Evolutionary conservation across 345 rosid genomes (phyloP).

Genomic region (Acer yangbiense): DNA sequence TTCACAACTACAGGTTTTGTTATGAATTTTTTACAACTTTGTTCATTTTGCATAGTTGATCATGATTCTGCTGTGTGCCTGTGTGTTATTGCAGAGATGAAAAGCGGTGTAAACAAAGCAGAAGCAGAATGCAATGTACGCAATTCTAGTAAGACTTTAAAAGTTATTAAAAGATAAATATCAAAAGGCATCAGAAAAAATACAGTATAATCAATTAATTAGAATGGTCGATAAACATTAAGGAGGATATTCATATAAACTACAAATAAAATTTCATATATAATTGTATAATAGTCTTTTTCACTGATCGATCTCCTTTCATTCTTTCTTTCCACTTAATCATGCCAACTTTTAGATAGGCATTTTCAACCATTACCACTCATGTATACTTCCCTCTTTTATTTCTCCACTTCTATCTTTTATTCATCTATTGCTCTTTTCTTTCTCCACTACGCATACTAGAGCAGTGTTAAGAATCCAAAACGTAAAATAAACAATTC

Average conservation of each 20-base stretch:
- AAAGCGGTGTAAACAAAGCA: neutral
- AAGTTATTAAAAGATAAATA: neutral
- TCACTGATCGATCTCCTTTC: neutral
- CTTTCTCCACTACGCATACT: neutral
- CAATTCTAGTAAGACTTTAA: neutral
- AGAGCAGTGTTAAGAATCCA: neutral
- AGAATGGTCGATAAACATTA: neutral
- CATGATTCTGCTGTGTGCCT: neutral
- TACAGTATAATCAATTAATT: neutral
- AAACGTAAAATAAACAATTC: no score
- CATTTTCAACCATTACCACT: neutral
- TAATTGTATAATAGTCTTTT: neutral
- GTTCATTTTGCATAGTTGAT: conserved; percentile 2
- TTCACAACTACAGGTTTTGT: neutral
- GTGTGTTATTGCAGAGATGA: neutral
- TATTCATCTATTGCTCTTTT: neutral
- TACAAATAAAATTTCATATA: neutral
- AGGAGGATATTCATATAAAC: neutral
- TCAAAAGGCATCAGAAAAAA: neutral
- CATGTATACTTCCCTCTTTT: neutral
- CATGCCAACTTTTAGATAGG: neutral
- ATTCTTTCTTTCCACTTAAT: neutral
- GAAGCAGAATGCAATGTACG: neutral
- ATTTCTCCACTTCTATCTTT: neutral
- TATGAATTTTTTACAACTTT: neutral